Evolutionary conservation across 2,329 filamentous ascomycete species (phyloP).

Genomic region (Aureobasidium melanogenum): DNA sequence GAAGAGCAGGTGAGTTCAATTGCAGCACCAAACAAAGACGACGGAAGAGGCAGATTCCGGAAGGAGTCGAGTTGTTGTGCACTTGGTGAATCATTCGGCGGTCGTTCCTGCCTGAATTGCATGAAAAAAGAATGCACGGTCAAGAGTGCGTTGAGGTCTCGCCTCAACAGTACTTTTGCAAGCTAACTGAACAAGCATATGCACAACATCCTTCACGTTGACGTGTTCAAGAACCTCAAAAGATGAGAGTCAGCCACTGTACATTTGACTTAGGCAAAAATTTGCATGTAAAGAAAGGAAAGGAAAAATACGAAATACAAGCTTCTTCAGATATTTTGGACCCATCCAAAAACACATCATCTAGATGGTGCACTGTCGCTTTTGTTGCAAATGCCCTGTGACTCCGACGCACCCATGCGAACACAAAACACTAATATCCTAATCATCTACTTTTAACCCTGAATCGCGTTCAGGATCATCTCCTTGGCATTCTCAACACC

Average conservation of each 20-base stretch:
- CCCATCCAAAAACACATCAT: slow-evolving; percentile 3
- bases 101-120: background rate
- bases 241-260: background rate
- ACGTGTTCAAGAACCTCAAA: background rate
- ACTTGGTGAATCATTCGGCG: background rate
- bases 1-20: too few species aligned
- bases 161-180: background rate
- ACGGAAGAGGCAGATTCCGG: background rate
- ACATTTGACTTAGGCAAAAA: background rate
- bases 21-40: background rate
- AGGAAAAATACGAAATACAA: background rate
- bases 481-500: slow-evolving; percentile 82
- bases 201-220: background rate
- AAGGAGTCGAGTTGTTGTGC: background rate
- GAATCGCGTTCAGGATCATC: slow-evolving; percentile 54
- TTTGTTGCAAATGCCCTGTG: slow-evolving; percentile 4
- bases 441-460: background rate
- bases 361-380: background rate
- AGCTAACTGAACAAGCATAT: background rate
- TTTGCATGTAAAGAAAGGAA: background rate
- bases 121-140: background rate
- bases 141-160: background rate
- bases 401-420: slow-evolving; percentile 8
- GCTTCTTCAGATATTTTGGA: background rate
- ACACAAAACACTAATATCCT: background rate